Evolutionary conservation across 23 red algal species (phyloP), one percentile per base, ranked within the genome.

Genomic region (Gracilaria caudata): DNA sequence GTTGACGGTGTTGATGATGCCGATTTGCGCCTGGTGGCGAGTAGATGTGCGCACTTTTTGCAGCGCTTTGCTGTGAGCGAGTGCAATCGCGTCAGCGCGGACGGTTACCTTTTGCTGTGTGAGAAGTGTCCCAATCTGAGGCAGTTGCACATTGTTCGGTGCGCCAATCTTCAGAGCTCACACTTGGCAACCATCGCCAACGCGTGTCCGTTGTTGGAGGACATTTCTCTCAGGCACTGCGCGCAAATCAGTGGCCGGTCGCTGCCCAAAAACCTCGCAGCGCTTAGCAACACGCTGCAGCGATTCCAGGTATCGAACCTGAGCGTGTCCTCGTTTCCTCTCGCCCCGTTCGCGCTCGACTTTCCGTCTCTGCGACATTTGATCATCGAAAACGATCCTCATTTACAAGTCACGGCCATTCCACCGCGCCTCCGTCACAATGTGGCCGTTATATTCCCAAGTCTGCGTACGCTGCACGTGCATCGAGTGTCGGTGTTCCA

Each of bases 351-450:
- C 8, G 60, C 60, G 10, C 2, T 32, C 13, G 16, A 44, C 28
- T 77, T 77, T 37, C 72, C 72, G 3, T 28, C 24, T 46, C 23
- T 77, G 38, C 8, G 19, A 16, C 72, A 77, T 45, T 44, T 77
- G 13, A 43, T 77, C 28, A 34, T 37, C 10, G 8, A 77, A 39
- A 11, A 77, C 45, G 13, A 37, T 37, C 45, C 72, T 43, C 25
- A 35, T 1, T 51, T 77, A 19, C 25, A 28, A 28, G 29, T 65
- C 32, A 32, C 23, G 9, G 25, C 2, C 20, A 28, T 28, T 2
- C 60, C 60, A 13, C 32, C 32, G 11, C 60, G 60, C 26, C 10
- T 17, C 13, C 60, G 32, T 32, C 60, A 65, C 9, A 35, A 65
- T 8, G 8, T 9, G 45, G 11, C 72, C 32, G 28, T 10, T 43